phyloP scores from a whole-genome alignment of 768 basidiomycete genomes.

The Coprinellus micaceus region DNA sequence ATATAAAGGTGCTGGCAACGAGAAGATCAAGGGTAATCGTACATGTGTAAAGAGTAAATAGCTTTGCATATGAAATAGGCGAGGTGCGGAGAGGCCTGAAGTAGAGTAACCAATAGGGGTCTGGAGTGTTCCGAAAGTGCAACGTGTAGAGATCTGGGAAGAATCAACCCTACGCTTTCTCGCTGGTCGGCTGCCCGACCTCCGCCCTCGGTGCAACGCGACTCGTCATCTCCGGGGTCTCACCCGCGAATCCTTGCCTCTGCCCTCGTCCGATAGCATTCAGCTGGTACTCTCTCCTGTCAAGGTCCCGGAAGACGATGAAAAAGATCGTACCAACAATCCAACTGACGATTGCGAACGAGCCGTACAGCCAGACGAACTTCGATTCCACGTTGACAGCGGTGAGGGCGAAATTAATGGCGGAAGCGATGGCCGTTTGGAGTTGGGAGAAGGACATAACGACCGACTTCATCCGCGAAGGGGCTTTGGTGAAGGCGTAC shows the following conservation, averaged over 20 bases:
- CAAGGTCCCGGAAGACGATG: constrained; percentile 45
- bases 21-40: too few species aligned
- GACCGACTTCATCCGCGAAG: constrained; percentile 60
- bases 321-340: constrained; percentile 47
- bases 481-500: constrained; percentile 62
- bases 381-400: constrained; percentile 42
- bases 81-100: too few species aligned
- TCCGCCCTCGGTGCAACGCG: too few species aligned
- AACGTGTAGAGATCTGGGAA: too few species aligned
- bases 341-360: constrained; percentile 42
- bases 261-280: constrained; percentile 43
- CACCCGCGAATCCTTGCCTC: constrained; percentile 36
- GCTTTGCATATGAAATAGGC: too few species aligned
- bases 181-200: too few species aligned
- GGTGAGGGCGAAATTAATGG: constrained; percentile 46
- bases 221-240: constrained; percentile 12
- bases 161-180: too few species aligned
- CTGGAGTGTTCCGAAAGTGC: too few species aligned
- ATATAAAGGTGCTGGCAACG: too few species aligned
- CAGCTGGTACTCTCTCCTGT: constrained; percentile 39
- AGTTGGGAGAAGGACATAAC: constrained; percentile 56
- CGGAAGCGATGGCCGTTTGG: constrained; percentile 45
- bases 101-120: too few species aligned
- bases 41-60: too few species aligned
- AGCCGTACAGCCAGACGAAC: constrained; percentile 48